Evolutionary conservation across 441 rosid genomes (phyloP), one percentile per base, ranked within the genome.

Genomic region (Lepidium campestre): DNA sequence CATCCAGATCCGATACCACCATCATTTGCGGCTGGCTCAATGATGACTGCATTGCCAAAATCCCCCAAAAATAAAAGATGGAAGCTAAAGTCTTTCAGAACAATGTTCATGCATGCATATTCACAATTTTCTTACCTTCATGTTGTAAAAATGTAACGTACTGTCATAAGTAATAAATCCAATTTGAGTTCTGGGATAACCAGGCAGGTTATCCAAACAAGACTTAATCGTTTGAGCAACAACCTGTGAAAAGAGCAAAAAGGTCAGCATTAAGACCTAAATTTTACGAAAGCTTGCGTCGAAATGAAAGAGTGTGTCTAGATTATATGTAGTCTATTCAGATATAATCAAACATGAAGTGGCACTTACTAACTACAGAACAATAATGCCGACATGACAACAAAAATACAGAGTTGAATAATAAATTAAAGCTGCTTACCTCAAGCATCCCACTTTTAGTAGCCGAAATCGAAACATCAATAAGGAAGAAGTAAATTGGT

Each of bases 11-110:
- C 2, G 99, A 87, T 67, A 95, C 95, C 65, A 95, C 98, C 97
- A 95, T 90, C 99, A 95, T 92, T 74, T 95, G 99, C 76, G 98
- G 97, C 75, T 95, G 99, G 35, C 85, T 85, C 81, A 95, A 82
- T 57, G 99, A 92, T 57, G 99, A 95, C 98, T 95, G 91, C 85
- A 80, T 44, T 69, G 50, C 36, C 65, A 79, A 76, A 52, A 77
- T 35, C 66, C 71, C 71, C 22, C 53, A 66, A 68, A 49, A 60
- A 59, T 63, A 66, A 40, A 65, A 60, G 41, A 71, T 58, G 41
- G n/a, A 31, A 35, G 41, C 35, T 23, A 5, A 67, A 31, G 18
- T 53, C 36, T 47, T 42, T 56, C 27, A 58, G n/a, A 75, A 55
- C 47, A 57, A 63, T 71, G 10, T 15, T 68, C 69, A 13, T 23